These are phyloP conservation scores for Malassezia psittaci DNA, from an alignment of 1,284 basidiomycete species.

Conservation along the genomic window DNA sequence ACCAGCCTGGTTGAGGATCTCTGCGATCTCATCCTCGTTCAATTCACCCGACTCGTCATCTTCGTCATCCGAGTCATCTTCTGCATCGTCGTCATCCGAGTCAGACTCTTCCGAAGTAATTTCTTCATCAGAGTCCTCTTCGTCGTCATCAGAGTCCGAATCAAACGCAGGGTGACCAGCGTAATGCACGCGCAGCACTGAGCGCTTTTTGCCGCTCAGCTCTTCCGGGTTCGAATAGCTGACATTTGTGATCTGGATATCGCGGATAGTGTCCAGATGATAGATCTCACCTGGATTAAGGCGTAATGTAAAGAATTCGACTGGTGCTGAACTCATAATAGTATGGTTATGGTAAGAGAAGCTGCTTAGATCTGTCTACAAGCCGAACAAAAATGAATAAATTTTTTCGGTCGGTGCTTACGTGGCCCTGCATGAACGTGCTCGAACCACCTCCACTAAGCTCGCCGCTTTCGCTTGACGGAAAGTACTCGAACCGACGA, in stretches of 20 bases:
- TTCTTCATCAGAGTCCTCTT: slow-evolving; percentile 51
- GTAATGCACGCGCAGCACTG: slow-evolving; percentile 66
- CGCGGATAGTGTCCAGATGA: slow-evolving; percentile 58
- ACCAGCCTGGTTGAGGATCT: slow-evolving; percentile 42
- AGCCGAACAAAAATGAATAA: neutral
- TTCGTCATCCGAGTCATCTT: slow-evolving; percentile 42
- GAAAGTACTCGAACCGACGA: slow-evolving; percentile 2
- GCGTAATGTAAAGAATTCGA: slow-evolving; percentile 39
- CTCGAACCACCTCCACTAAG: slow-evolving; percentile 5
- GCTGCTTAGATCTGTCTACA: too few species aligned
- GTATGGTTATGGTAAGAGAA: neutral
- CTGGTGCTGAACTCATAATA: slow-evolving; percentile 32
- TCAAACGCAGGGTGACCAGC: slow-evolving; percentile 50
- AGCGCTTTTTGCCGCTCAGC: slow-evolving; percentile 58
- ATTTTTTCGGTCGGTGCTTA: slow-evolving; percentile 4
- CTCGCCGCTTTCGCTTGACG: slow-evolving; percentile 4
- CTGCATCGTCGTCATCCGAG: slow-evolving; percentile 49
- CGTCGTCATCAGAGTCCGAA: slow-evolving; percentile 54
- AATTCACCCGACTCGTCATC: slow-evolving; percentile 49
- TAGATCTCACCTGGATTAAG: slow-evolving; percentile 59
- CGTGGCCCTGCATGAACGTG: slow-evolving; percentile 5
- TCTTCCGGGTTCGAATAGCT: slow-evolving; percentile 60
- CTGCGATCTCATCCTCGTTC: slow-evolving; percentile 50
- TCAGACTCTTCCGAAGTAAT: slow-evolving; percentile 42
- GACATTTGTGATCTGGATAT: slow-evolving; percentile 73